phyloP scores from a whole-genome alignment of 192 early-diverging fungal genomes.

The Entophlyctis luteolus region DNA sequence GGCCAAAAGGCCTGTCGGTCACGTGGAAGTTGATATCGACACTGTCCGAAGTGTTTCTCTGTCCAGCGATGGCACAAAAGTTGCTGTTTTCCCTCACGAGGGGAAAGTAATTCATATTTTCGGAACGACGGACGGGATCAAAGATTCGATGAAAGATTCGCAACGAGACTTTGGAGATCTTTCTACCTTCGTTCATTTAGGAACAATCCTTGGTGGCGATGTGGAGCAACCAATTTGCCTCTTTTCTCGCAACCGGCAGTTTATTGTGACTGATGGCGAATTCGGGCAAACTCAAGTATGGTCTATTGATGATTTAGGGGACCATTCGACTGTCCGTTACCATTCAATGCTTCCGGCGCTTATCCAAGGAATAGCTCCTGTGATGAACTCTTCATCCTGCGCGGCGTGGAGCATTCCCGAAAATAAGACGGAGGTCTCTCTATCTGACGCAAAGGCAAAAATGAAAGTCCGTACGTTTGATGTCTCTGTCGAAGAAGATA shows the following conservation, averaged over 20 bases:
- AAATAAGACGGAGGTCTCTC: slow-evolving; percentile 16
- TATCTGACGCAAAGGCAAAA: slow-evolving; percentile 17
- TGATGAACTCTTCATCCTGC: background rate
- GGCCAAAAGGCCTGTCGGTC: slow-evolving; percentile 21
- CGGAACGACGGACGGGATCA: background rate
- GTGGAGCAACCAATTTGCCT: slow-evolving; percentile 21
- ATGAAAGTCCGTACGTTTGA: slow-evolving; percentile 17
- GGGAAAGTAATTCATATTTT: slow-evolving; percentile 28
- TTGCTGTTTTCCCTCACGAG: slow-evolving; percentile 24
- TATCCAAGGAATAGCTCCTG: slow-evolving; percentile 8
- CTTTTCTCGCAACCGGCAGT: slow-evolving; percentile 17
- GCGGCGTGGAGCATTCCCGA: slow-evolving; percentile 29
- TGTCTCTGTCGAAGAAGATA: slow-evolving; percentile 4
- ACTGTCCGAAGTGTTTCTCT: slow-evolving; percentile 21
- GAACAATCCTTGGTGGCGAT: slow-evolving; percentile 23
- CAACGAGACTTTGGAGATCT: background rate
- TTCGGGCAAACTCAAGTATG: slow-evolving; percentile 13
- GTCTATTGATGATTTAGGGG: slow-evolving; percentile 27
- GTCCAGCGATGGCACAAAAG: slow-evolving; percentile 19
- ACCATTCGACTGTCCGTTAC: slow-evolving; percentile 28
- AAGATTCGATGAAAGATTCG: background rate
- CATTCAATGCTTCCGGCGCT: slow-evolving; percentile 21
- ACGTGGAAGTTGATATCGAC: slow-evolving; percentile 23
- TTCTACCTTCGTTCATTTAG: slow-evolving; percentile 7
- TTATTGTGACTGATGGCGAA: slow-evolving; percentile 25